Evolutionary conservation across 345 rosid species (phyloP).

Genomic region (Streptanthus diversifolius): DNA sequence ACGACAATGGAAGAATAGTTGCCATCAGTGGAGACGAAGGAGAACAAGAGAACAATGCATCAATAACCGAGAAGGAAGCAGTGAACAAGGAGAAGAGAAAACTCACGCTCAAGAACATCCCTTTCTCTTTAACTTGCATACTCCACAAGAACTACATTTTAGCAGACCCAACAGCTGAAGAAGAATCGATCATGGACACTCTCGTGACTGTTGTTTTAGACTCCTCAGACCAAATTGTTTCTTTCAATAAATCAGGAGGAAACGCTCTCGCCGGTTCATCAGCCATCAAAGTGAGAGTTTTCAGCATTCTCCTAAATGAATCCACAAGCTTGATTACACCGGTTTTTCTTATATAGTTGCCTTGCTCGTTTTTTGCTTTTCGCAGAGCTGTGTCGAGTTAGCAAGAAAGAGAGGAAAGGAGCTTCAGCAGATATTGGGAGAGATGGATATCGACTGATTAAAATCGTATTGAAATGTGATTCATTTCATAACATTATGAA

Average conservation of each 20-base stretch:
- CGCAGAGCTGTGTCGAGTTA: conserved; percentile 31
- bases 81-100: conserved; percentile 75
- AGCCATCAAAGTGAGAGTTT: conserved; percentile 56
- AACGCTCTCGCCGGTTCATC: conserved; percentile 58
- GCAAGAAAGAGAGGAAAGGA: conserved; percentile 30
- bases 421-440: conserved; percentile 32
- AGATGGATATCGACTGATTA: conserved; percentile 31
- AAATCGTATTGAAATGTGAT: background rate
- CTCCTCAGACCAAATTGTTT: conserved; percentile 61
- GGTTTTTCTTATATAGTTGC: background rate
- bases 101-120: conserved; percentile 55
- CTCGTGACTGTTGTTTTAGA: conserved; percentile 66
- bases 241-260: conserved; percentile 86
- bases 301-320: background rate
- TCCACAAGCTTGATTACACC: background rate
- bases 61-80: conserved; percentile 46
- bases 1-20: conserved; percentile 73
- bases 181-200: conserved; percentile 87
- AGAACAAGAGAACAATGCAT: conserved; percentile 29
- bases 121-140: conserved; percentile 68
- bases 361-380: background rate
- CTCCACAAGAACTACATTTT: conserved; percentile 76
- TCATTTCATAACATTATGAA: background rate
- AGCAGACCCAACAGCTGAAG: conserved; percentile 88
- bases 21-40: conserved; percentile 42